Evolutionary conservation across 2,329 filamentous ascomycete genomes (phyloP).

Genomic region (Colletotrichum tanaceti): DNA sequence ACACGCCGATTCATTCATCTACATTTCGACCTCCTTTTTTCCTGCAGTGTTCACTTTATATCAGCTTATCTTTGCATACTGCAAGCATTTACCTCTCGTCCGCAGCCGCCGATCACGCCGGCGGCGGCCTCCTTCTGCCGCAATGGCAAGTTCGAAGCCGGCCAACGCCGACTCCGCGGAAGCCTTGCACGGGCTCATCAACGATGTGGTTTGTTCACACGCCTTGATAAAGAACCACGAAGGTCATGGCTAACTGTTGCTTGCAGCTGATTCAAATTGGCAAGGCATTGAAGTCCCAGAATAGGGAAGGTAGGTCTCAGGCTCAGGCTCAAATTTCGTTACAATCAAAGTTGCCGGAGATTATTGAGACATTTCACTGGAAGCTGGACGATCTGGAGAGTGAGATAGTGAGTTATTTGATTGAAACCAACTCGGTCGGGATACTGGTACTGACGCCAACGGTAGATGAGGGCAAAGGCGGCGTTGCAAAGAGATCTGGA

Average conservation of each 20-base stretch:
- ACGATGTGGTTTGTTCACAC: constrained; percentile 62
- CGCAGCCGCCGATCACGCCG: background rate
- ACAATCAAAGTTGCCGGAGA: constrained; percentile 59
- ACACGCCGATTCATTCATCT: background rate
- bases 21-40: background rate
- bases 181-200: constrained; percentile 64
- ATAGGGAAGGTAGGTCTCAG: constrained; percentile 55
- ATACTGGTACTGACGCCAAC: constrained; percentile 3
- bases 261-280: constrained; percentile 68
- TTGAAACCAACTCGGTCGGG: background rate
- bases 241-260: constrained; percentile 30
- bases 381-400: constrained; percentile 67
- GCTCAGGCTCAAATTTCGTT: constrained; percentile 48
- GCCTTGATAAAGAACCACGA: background rate
- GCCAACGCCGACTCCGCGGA: constrained; percentile 51
- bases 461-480: constrained; percentile 65
- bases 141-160: constrained; percentile 30
- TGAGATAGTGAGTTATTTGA: constrained; percentile 62
- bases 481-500: constrained; percentile 67
- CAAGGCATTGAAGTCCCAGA: constrained; percentile 64
- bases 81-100: background rate
- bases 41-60: too few species aligned
- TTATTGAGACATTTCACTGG: constrained; percentile 61
- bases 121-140: background rate
- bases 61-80: background rate